These are phyloP conservation scores for Penicillium sumatraense DNA, from an alignment of 2,329 filamentous ascomycete genomes.

Conservation along the genomic window DNA sequence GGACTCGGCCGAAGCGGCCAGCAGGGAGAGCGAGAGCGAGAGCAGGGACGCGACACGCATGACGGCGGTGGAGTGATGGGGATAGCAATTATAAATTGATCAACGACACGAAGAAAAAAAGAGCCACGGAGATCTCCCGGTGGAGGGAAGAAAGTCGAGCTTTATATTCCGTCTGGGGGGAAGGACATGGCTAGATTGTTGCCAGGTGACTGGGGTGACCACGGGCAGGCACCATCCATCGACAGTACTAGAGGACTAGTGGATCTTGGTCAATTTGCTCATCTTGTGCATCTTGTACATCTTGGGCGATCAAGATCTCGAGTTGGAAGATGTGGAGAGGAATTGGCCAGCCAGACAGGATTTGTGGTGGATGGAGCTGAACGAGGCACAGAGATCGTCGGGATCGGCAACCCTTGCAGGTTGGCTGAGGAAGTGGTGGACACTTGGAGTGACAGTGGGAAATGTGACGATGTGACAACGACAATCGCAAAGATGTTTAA, in stretches of 20 bases:
- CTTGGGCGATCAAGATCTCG: not conserved
- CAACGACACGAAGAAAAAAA: not conserved
- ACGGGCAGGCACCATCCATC: not conserved
- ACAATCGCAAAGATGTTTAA: too few relatives aligned
- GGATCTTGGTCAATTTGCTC: too few relatives aligned
- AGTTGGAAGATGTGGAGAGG: not conserved
- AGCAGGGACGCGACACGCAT: conserved; percentile 22
- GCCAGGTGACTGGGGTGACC: not conserved
- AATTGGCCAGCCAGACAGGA: not conserved
- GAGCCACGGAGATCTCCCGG: not conserved
- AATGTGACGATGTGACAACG: not conserved
- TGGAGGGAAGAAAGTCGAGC: not conserved
- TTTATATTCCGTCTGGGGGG: not conserved
- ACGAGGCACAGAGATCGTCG: conserved; percentile 4
- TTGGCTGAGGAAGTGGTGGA: not conserved
- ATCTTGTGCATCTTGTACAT: not conserved
- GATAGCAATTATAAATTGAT: not conserved
- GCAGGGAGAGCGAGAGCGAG: conserved; percentile 28
- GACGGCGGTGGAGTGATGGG: not conserved
- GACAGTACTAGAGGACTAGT: too few relatives aligned
- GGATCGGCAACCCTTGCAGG: conserved; percentile 9
- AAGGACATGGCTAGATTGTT: not conserved
- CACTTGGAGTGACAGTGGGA: not conserved
- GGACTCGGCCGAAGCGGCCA: conserved; percentile 25
- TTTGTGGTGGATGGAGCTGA: not conserved